phyloP scores from a whole-genome alignment of 2,329 filamentous ascomycete species.

The Cercospora zeina region DNA sequence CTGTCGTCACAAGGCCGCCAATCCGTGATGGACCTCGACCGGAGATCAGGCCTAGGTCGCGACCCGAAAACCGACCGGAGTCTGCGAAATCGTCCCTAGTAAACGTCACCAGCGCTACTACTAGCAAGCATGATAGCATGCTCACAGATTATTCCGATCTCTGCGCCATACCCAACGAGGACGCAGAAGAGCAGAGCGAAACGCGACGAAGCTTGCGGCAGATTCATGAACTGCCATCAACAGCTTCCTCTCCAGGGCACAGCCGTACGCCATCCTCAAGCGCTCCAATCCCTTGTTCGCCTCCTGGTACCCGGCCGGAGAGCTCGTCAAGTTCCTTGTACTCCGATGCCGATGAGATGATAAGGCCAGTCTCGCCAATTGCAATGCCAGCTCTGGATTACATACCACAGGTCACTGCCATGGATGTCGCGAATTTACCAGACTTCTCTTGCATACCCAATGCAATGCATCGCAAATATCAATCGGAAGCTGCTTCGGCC shows the following conservation, averaged over 20 bases:
- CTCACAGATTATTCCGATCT: conserved; percentile 15
- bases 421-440: conserved; percentile 13
- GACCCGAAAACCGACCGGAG: conserved; percentile 7
- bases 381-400: not conserved
- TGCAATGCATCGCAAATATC: conserved; percentile 2
- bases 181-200: conserved; percentile 5
- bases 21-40: not conserved
- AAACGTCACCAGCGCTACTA: not conserved
- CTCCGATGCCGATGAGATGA: not conserved
- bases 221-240: conserved; percentile 14
- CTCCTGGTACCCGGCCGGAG: not conserved
- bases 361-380: conserved; percentile 13
- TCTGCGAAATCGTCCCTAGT: conserved; percentile 7
- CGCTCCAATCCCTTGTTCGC: conserved; percentile 11
- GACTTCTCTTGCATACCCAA: conserved; percentile 10
- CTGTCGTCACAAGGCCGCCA: not conserved
- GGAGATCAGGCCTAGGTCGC: not conserved
- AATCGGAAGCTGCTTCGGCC: not conserved
- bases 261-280: conserved; percentile 13
- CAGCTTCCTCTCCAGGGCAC: not conserved
- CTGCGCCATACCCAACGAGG: conserved; percentile 7
- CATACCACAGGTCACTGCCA: conserved; percentile 8
- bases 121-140: conserved; percentile 15
- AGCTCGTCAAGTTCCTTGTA: conserved; percentile 4
- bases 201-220: not conserved